A percentile compares a stretch with the other conserved stretches of the same genome.
Evolutionary conservation across 768 basidiomycete genomes (phyloP).

Genomic region (Mycena epipterygia): DNA sequence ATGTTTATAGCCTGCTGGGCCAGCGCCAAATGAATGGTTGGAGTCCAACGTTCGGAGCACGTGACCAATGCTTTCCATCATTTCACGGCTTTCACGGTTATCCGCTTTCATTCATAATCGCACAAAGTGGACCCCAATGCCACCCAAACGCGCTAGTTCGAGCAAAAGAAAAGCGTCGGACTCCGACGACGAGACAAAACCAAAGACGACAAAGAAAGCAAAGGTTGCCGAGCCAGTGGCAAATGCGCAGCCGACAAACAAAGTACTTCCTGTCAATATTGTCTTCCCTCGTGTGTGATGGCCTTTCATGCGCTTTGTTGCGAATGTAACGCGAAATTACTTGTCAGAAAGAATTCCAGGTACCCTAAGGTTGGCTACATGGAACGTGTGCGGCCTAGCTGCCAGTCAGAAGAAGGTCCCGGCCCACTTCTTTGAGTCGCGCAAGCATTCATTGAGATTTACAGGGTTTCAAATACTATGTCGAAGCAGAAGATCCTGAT

Average conservation of each 20-base stretch:
- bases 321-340: neutral
- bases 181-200: constrained; percentile 4
- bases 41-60: neutral
- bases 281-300: constrained; percentile 59
- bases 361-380: constrained; percentile 71
- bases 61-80: neutral
- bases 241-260: constrained; percentile 80
- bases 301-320: neutral
- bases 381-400: constrained; percentile 87
- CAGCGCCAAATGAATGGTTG: neutral
- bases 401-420: constrained; percentile 83
- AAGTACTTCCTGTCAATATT: constrained; percentile 74
- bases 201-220: constrained; percentile 37
- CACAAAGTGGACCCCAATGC: constrained; percentile 14
- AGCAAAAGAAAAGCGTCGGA: constrained; percentile 35
- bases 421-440: neutral
- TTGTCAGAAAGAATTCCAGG: constrained; percentile 49
- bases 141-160: constrained; percentile 37
- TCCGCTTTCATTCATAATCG: neutral
- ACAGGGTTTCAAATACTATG: constrained; percentile 85
- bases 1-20: neutral
- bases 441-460: constrained; percentile 1
- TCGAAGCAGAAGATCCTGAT: constrained; percentile 90
- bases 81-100: no score
- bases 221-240: constrained; percentile 33